Evolutionary conservation across 345 rosid species (phyloP).

Genomic region (Acer negundo): DNA sequence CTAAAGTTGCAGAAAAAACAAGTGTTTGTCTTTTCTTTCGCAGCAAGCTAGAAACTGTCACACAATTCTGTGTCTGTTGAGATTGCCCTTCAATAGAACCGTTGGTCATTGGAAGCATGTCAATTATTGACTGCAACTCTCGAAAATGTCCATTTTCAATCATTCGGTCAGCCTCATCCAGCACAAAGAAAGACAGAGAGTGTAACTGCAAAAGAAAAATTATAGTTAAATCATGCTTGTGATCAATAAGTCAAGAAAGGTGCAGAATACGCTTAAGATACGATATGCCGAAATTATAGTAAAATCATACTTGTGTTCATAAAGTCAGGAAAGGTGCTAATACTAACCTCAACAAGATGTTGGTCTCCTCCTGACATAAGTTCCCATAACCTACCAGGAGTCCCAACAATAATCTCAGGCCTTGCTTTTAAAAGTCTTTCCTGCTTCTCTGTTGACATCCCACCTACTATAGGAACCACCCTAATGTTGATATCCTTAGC

Average conservation of each 20-base stretch:
- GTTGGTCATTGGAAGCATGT: slow-evolving; percentile 71
- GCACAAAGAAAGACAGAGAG: slow-evolving; percentile 87
- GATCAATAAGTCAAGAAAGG: neutral
- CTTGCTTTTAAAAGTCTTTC: slow-evolving; percentile 80
- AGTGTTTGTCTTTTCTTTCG: slow-evolving; percentile 92
- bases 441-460: slow-evolving; percentile 90
- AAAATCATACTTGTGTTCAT: slow-evolving; percentile 1
- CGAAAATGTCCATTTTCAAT: slow-evolving; percentile 91
- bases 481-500: slow-evolving; percentile 59
- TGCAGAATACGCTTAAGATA: neutral
- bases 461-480: slow-evolving; percentile 93
- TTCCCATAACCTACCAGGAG: slow-evolving; percentile 98
- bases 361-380: slow-evolving; percentile 91
- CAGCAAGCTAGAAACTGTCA: slow-evolving; percentile 56
- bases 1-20: slow-evolving; percentile 96
- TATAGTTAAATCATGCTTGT: slow-evolving; percentile 1
- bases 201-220: slow-evolving; percentile 64
- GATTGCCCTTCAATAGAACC: slow-evolving; percentile 45
- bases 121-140: slow-evolving; percentile 94
- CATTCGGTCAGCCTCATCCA: slow-evolving; percentile 99
- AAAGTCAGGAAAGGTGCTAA: neutral
- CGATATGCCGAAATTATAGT: neutral
- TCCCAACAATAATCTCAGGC: slow-evolving; percentile 91
- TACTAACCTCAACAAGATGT: slow-evolving; percentile 86
- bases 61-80: slow-evolving; percentile 51